Percentiles rank a stretch among this genome's conserved stretches.
Evolutionary conservation across 2,329 filamentous ascomycete genomes (phyloP).

Genomic region (Diaporthe vexans): DNA sequence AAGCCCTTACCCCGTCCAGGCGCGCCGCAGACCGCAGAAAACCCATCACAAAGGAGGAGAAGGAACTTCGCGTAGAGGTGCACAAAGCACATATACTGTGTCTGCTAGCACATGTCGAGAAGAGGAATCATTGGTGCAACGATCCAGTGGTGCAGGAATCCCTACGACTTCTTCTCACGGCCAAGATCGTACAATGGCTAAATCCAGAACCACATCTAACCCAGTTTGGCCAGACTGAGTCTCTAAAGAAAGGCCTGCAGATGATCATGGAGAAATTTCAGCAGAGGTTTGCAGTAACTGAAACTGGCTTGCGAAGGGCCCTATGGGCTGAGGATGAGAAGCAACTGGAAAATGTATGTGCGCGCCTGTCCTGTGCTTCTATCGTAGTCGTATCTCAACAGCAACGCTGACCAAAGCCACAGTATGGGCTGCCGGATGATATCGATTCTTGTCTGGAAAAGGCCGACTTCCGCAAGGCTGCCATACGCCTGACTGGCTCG

Average conservation of each 20-base stretch:
- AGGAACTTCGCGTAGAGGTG: constrained; percentile 74
- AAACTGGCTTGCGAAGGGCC: constrained; percentile 77
- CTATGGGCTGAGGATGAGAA: constrained; percentile 81
- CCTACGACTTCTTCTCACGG: constrained; percentile 75
- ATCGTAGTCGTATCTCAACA: constrained; percentile 2
- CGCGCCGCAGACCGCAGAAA: constrained; percentile 61
- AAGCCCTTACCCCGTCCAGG: constrained; percentile 49
- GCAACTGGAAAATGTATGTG: constrained; percentile 69
- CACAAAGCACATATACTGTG: constrained; percentile 91
- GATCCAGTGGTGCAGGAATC: constrained; percentile 75
- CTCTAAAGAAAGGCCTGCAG: constrained; percentile 83
- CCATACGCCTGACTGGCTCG: constrained; percentile 80
- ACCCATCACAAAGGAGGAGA: constrained; percentile 68
- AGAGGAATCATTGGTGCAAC: constrained; percentile 92
- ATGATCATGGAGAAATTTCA: constrained; percentile 77
- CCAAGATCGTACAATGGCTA: constrained; percentile 76
- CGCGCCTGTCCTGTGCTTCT: constrained; percentile 34
- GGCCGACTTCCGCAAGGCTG: constrained; percentile 80
- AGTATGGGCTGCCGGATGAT: constrained; percentile 72
- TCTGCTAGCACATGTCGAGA: constrained; percentile 81
- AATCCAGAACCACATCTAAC: constrained; percentile 76
- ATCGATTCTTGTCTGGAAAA: constrained; percentile 78
- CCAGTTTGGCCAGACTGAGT: constrained; percentile 82
- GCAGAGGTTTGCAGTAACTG: constrained; percentile 78
- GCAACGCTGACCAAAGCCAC: constrained; percentile 44